Percentiles rank a stretch among this genome's conserved stretches.
These are phyloP conservation scores for Xylaria sp. DNA, from an alignment of 2,329 filamentous ascomycete species.

Conservation along the genomic window DNA sequence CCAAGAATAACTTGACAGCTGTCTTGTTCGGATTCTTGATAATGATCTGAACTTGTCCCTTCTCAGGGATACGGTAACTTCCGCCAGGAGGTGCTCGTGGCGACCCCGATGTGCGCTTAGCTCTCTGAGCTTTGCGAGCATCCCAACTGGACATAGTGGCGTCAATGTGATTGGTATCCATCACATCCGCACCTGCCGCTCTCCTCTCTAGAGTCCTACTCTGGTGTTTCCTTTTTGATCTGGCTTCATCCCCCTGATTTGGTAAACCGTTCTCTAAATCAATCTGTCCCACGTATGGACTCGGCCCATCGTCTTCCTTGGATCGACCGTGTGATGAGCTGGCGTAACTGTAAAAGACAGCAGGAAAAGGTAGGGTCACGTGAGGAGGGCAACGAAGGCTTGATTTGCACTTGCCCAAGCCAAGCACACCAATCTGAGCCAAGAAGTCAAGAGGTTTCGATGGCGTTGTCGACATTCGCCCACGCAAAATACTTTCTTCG, in stretches of 20 bases:
- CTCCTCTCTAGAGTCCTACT: constrained; percentile 55
- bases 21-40: constrained; percentile 99
- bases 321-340: constrained; percentile 70
- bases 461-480: constrained; percentile 95
- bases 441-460: constrained; percentile 93
- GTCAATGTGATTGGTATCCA: constrained; percentile 36
- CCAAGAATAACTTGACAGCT: constrained; percentile 92
- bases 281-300: constrained; percentile 93
- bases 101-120: constrained; percentile 66
- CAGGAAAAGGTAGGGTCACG: constrained; percentile 89
- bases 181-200: constrained; percentile 45
- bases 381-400: constrained; percentile 88
- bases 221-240: constrained; percentile 60
- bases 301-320: constrained; percentile 83
- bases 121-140: constrained; percentile 45
- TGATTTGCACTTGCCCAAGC: constrained; percentile 86
- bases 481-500: constrained; percentile 93
- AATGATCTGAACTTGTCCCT: constrained; percentile 94
- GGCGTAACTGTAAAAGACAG: constrained; percentile 94
- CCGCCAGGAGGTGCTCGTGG: constrained; percentile 82
- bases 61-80: constrained; percentile 91
- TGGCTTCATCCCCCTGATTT: constrained; percentile 59
- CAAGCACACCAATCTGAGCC: constrained; percentile 93
- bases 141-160: constrained; percentile 47
- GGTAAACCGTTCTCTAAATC: constrained; percentile 85